Conservation (phyloP, 257 asterid species). For the Solanum megistacrolobum region DNA sequence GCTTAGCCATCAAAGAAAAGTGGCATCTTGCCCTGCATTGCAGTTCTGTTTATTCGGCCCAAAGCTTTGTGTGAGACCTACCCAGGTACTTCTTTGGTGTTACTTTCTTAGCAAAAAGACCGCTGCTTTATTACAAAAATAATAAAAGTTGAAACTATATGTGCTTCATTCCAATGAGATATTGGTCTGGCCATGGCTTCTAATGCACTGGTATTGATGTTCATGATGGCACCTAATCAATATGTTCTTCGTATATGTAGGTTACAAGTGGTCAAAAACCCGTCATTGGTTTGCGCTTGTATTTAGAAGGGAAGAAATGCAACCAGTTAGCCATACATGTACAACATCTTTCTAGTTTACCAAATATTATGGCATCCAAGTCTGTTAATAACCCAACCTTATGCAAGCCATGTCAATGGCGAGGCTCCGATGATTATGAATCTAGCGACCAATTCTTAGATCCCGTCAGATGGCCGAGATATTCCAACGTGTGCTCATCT, state of each 20-base stretch:
- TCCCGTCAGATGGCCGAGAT: conserved; percentile 75
- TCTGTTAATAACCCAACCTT: conserved; percentile 17
- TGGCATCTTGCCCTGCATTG: conserved; percentile 56
- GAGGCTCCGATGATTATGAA: conserved; percentile 83
- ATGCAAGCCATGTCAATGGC: conserved; percentile 53
- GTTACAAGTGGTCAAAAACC: conserved; percentile 79
- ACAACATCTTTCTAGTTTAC: conserved; percentile 84
- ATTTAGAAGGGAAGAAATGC: conserved; percentile 83
- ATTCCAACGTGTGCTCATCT: conserved; percentile 67
- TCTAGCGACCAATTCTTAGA: conserved; percentile 61
- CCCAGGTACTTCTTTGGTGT: conserved; percentile 47
- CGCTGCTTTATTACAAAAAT: not conserved
- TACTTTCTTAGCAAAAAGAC: not conserved
- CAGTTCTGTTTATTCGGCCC: conserved; percentile 84
- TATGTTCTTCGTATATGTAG: conserved; percentile 17
- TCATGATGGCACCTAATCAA: not conserved
- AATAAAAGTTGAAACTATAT: not conserved
- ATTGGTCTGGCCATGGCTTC: not conserved
- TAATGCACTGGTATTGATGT: not conserved
- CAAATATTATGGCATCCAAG: conserved; percentile 45
- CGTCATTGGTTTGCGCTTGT: conserved; percentile 75
- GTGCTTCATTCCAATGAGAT: not conserved
- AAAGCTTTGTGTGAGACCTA: conserved; percentile 55
- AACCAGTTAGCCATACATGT: conserved; percentile 80
- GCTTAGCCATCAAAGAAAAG: conserved; percentile 81